Evolutionary conservation across 768 basidiomycete genomes (phyloP).

Genomic region (Psilocybe cyanescens): DNA sequence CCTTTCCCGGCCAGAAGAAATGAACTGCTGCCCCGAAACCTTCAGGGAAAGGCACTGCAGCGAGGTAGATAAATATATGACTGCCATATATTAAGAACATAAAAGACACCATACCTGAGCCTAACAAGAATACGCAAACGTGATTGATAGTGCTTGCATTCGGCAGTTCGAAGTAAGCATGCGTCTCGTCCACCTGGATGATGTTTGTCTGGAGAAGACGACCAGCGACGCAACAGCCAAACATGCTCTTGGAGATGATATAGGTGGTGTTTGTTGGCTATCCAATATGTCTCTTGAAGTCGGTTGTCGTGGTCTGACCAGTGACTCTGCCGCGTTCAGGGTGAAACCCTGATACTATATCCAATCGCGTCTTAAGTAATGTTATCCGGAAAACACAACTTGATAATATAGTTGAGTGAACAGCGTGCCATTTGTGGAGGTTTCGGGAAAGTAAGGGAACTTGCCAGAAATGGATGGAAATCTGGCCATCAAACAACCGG

Average conservation of each 20-base stretch:
- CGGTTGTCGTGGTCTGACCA: not conserved
- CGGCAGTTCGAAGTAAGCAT: constrained; percentile 78
- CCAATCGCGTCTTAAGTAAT: not conserved
- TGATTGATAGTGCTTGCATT: constrained; percentile 80
- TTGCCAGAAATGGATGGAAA: constrained; percentile 9
- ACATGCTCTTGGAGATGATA: constrained; percentile 41
- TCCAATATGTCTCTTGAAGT: not conserved
- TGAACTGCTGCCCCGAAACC: constrained; percentile 87
- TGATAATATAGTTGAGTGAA: not conserved
- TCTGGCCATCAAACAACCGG: not conserved
- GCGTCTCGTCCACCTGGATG: constrained; percentile 81
- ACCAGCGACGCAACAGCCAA: constrained; percentile 81
- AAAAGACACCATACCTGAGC: constrained; percentile 58
- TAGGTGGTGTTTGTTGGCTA: not conserved
- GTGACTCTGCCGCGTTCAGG: not conserved
- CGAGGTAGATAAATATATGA: not conserved
- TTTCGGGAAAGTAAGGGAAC: constrained; percentile 18
- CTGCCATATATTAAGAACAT: constrained; percentile 1
- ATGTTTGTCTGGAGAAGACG: constrained; percentile 80
- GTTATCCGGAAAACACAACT: not conserved
- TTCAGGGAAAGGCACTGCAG: constrained; percentile 74
- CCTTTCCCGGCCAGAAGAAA: constrained; percentile 85
- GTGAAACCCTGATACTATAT: not conserved
- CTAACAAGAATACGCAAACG: constrained; percentile 82
- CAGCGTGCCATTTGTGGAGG: constrained; percentile 4